phyloP scores from a whole-genome alignment of 768 basidiomycete genomes.

The Naematelia encephala region DNA sequence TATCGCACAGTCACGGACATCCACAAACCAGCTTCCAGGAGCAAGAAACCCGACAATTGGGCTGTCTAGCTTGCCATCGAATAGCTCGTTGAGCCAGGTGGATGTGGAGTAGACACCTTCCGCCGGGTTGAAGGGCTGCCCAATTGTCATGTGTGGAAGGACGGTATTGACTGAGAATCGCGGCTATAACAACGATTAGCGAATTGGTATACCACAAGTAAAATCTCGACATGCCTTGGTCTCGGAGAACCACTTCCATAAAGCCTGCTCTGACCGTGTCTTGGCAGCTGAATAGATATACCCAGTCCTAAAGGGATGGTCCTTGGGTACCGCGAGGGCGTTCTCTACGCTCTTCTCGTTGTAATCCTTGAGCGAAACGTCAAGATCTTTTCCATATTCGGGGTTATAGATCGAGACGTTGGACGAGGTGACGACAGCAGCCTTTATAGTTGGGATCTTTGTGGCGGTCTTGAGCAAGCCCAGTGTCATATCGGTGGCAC shows the following conservation, averaged over 20 bases:
- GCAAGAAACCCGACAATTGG: neutral
- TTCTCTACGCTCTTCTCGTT: neutral
- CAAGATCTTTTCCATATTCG: neutral
- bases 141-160: neutral
- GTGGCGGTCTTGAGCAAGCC: neutral
- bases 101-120: conserved; percentile 5
- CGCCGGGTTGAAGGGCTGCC: conserved; percentile 5
- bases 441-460: neutral
- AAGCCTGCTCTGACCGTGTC: no score
- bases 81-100: neutral
- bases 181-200: no score
- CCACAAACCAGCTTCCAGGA: conserved; percentile 3
- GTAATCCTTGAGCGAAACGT: no score
- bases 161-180: conserved; percentile 6
- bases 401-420: neutral
- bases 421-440: conserved; percentile 5
- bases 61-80: conserved; percentile 5
- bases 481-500: neutral
- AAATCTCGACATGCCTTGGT: no score
- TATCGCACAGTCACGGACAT: conserved; percentile 10
- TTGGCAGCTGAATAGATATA: no score
- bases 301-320: no score
- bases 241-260: no score
- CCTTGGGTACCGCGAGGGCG: conserved; percentile 2
- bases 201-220: no score